Percentiles rank a stretch among this genome's conserved stretches.
Evolutionary conservation across 345 rosid genomes (phyloP).

Genomic region (Iberis pinnata): DNA sequence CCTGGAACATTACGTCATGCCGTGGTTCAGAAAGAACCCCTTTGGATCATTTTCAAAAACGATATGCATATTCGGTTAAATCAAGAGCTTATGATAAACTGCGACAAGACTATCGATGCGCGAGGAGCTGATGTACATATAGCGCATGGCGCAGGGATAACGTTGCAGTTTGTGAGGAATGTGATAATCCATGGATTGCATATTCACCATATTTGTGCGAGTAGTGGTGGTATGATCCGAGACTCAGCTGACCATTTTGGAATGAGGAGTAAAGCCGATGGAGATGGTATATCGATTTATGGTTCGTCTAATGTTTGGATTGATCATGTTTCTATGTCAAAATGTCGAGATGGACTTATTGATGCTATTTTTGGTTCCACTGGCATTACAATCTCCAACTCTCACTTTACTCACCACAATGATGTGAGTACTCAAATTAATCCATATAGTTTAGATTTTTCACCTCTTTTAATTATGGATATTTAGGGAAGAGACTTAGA

Average conservation of each 20-base stretch:
- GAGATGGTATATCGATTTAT: slow-evolving; percentile 74
- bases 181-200: slow-evolving; percentile 61
- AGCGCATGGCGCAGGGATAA: slow-evolving; percentile 59
- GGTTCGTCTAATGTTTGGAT: slow-evolving; percentile 64
- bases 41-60: slow-evolving; percentile 54
- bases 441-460: background rate
- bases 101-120: slow-evolving; percentile 75
- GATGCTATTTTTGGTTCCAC: slow-evolving; percentile 69
- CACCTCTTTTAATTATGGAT: too few relatives aligned
- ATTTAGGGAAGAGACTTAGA: too few relatives aligned
- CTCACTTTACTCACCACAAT: slow-evolving; percentile 68
- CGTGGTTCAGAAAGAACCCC: slow-evolving; percentile 47
- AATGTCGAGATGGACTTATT: slow-evolving; percentile 58
- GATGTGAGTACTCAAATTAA: slow-evolving; percentile 36
- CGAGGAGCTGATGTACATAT: slow-evolving; percentile 60
- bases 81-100: slow-evolving; percentile 55
- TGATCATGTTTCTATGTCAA: slow-evolving; percentile 68
- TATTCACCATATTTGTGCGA: slow-evolving; percentile 43
- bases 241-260: slow-evolving; percentile 59
- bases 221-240: slow-evolving; percentile 54
- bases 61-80: slow-evolving; percentile 54
- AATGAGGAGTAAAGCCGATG: slow-evolving; percentile 55
- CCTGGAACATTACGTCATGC: slow-evolving; percentile 61
- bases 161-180: slow-evolving; percentile 46
- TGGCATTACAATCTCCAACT: slow-evolving; percentile 71